Base-by-base conservation (phyloP, 176 grass and related monocot genomes). In the Themeda triandra region DNA sequence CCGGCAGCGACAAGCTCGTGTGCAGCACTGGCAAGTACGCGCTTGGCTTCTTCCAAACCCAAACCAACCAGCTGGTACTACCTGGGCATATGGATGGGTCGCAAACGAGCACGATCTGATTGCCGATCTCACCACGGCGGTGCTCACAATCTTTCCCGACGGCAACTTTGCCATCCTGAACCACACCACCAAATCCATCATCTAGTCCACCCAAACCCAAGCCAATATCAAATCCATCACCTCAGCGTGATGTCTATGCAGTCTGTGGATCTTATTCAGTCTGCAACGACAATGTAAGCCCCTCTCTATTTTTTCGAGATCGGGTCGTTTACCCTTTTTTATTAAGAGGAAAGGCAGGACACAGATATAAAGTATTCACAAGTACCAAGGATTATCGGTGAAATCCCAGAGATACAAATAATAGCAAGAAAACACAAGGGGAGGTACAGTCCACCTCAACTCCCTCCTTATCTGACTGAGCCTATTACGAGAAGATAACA, bases 71-170 rank as follows among this genome's bases (percentile, higher is more conserved):
- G 2, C 56, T 66, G 86, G 25, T 87, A 82, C 39, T 89, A 91
- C 54, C 28, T 89, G 56, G 84, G 87, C 75, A 87, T 92, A 66
- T 90, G 87, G 84, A 85, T 94, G 84, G 89, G 63, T 87, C 0
- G 87, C 60, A 3, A 89, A 89, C 30, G 72, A 82, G 45, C 77
- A 85, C 8, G 76, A 5, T 14, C 87, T 87, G 13, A 36, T 92
- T 25, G 63, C 59, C 1, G 59, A 87, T 32, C 71, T 48, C n/a
- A 79, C 32, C 44, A 45, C 44, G 19, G 41, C 80, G 3, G 73
- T 73, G 73, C 76, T 94, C 42, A 69, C 40, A 19, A 78, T 91
- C 51, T 78, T 77, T 13, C 15, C 35, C 6, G 54, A 87, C 40
- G 89, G 92, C 21, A 84, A 82, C 37, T 76, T 94, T 10, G 79